Base-by-base conservation (phyloP, 1,284 basidiomycete species). In the Papiliotrema laurentii region DNA sequence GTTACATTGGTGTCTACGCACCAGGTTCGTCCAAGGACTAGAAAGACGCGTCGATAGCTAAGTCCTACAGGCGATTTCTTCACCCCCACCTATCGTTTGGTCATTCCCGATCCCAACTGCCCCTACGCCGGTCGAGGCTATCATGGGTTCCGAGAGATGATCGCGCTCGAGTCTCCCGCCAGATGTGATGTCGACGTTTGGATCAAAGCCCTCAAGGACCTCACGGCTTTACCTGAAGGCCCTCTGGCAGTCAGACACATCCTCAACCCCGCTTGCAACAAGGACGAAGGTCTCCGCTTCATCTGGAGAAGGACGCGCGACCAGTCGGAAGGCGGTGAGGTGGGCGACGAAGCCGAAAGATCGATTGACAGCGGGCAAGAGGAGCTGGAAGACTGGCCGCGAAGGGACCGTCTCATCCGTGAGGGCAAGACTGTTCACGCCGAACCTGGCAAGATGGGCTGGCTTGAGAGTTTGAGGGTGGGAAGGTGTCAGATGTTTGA, bases 351-450 rank as follows among this genome's bases (percentile, higher is more conserved):
- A n/a, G n/a, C n/a, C n/a, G n/a, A n/a, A n/a, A n/a, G n/a, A n/a
- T n/a, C n/a, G n/a, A n/a, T n/a, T n/a, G n/a, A n/a, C n/a, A n/a
- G n/a, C n/a, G 51, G 43, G 2, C 35, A 39, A 7, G 46, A 38
- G 11, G 58, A 60, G 25, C 47, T 58, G 35, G 41, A 25, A 14
- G 55, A 53, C 45, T 60, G 58, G 58, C 43, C 45, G 9, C 42
- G 50, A 22, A n/a, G 54, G 9, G 56, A 51, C 35, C 22, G 11
- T 18, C 22, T 53, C 43, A 50, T 52, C 28, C 40, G 30, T 3
- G 38, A 47, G n/a, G 50, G 51, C 5, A 50, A 53, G 43, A 45
- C 45, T 6, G 48, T 51, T 14, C 11, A 19, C 6, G 31, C 43
- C 24, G 13, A 37, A 37, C 9, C 18, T 7, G 30, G 30, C 16